Evolutionary conservation across 2,329 filamentous ascomycete genomes (phyloP), one percentile per base, ranked within the genome.

Genomic region (Dothideomycetidae sp.): DNA sequence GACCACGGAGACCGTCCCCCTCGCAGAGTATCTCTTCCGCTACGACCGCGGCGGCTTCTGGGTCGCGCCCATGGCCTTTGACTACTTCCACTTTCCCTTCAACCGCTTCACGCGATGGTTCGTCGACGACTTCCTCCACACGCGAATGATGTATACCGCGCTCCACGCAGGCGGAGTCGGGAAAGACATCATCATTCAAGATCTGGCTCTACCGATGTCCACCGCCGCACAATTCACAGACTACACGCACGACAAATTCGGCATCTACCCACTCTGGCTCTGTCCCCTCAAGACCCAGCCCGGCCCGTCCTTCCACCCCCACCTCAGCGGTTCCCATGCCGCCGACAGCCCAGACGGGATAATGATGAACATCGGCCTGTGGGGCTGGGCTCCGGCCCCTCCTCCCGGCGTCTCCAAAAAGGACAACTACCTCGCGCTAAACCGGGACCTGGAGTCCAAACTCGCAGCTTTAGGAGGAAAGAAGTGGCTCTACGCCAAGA

Each of bases 31-130:
- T 53, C 68, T 81, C 42, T 81, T 81, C 56, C 70, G 77, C 11
- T 81, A 78, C 56, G 75, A 81, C 52, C 68, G 76, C 23, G 77
- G 75, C 32, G 74, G 69, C 2, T 81, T 81, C 57, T 81, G 76
- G 77, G 70, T 71, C 3, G 76, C 70, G 7, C 59, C 59, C 14
- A 71, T 74, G 40, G 71, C 74, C 2, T 80, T 76, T 55, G 54
- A 59, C 14, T 81, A 80, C 55, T 79, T 80, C 53, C 50, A 67
- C 23, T 69, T 60, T 33, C 76, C 76, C 1, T 79, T 79, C 56
- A 81, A 77, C 58, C 62, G 67, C 23, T 53, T 71, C 46, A 80
- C 75, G 0, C 67, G 76, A 13, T 69, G 62, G 49, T 52, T 70
- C n/a, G 60, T 80, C 3, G 70, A 81, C 48, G 62, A 65, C 13